A percentile compares a stretch with the other conserved stretches of the same genome.
These are phyloP conservation scores for Xerocomellus dryophilus DNA, from an alignment of 768 basidiomycete species.

Conservation along the genomic window DNA sequence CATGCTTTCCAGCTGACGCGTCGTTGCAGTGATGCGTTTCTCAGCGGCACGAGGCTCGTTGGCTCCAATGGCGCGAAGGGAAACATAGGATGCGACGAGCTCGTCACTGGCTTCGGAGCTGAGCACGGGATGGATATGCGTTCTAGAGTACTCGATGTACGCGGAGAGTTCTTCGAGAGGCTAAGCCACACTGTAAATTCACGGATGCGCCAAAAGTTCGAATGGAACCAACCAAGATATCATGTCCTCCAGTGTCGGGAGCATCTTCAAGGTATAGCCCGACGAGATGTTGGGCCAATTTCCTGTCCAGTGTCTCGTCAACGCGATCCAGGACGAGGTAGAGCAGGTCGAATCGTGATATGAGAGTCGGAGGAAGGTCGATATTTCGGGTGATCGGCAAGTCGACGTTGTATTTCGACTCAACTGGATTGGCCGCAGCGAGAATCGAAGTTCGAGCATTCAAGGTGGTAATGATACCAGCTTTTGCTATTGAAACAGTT, in stretches of 20 bases:
- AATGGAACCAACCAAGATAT: constrained; percentile 65
- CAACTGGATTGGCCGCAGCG: constrained; percentile 96
- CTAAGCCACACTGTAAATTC: constrained; percentile 39
- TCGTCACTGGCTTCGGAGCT: constrained; percentile 82
- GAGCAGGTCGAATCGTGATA: constrained; percentile 95
- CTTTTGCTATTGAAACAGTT: constrained; percentile 98
- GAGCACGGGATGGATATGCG: constrained; percentile 80
- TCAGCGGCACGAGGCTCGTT: constrained; percentile 84
- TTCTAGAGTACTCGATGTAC: constrained; percentile 91
- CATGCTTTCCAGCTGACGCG: constrained; percentile 95
- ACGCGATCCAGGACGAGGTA: constrained; percentile 95
- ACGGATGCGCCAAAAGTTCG: neutral
- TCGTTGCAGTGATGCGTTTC: constrained; percentile 96
- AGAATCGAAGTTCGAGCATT: constrained; percentile 98
- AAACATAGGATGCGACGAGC: constrained; percentile 87
- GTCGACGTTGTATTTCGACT: constrained; percentile 90
- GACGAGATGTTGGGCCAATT: constrained; percentile 89
- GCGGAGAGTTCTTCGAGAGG: constrained; percentile 87
- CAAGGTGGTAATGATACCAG: constrained; percentile 96
- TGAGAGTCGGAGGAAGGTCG: constrained; percentile 94
- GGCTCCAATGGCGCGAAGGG: constrained; percentile 85
- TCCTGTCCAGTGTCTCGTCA: constrained; percentile 83
- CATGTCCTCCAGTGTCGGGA: constrained; percentile 54
- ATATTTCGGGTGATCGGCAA: constrained; percentile 94
- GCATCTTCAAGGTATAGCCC: constrained; percentile 90